phyloP scores from a whole-genome alignment of 257 asterid species.

The Ballota nigra region DNA sequence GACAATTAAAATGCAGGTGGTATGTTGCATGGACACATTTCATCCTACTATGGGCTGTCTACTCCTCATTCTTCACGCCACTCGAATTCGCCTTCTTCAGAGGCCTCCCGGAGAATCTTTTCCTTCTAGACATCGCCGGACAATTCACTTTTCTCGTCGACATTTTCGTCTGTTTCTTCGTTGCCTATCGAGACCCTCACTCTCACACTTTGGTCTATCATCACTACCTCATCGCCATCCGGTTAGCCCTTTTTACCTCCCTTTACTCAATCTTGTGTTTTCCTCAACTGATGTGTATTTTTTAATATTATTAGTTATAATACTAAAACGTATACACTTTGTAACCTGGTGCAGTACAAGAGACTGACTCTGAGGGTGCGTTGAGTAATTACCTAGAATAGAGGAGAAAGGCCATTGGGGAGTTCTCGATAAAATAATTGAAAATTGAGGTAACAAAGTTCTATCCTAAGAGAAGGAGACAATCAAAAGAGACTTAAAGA shows the following conservation, averaged over 20 bases:
- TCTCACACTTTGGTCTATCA: constrained; percentile 48
- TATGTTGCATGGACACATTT: constrained; percentile 54
- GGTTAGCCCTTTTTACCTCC: constrained; percentile 30
- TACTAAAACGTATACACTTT: too few species aligned
- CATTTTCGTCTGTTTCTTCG: constrained; percentile 54
- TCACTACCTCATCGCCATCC: constrained; percentile 51
- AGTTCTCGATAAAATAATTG: too few species aligned
- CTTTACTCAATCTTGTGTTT: too few species aligned
- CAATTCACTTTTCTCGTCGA: constrained; percentile 67
- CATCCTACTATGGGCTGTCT: constrained; percentile 72
- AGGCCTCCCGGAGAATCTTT: constrained; percentile 62
- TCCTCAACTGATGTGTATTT: too few species aligned
- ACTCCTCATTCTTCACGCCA: constrained; percentile 82
- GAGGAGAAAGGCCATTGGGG: too few species aligned
- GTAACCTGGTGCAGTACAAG: too few species aligned
- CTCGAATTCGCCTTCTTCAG: constrained; percentile 76
- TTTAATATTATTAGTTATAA: too few species aligned
- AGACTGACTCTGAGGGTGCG: too few species aligned
- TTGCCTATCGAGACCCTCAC: constrained; percentile 53
- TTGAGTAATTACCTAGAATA: too few species aligned
- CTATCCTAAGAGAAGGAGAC: too few species aligned
- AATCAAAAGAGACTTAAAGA: too few species aligned
- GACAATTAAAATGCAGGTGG: constrained; percentile 43
- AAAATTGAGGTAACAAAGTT: too few species aligned
- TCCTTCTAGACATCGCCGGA: constrained; percentile 69